Base-by-base conservation (phyloP, 2,329 filamentous ascomycete species). In the Penicillium sp. region DNA sequence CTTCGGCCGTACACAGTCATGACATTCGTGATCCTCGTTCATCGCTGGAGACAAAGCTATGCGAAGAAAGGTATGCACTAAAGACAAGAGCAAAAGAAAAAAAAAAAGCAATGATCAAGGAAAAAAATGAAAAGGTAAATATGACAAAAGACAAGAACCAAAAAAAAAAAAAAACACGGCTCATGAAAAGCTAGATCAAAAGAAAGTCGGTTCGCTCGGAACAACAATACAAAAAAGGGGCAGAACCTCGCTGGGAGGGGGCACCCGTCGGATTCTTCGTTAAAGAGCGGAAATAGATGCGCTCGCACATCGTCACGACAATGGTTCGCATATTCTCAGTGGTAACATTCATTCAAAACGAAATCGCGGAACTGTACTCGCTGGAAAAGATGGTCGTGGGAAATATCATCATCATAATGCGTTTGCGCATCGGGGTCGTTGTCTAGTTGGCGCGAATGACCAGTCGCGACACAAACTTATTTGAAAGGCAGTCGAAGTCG, bases 401-500 rank as follows among this genome's bases (percentile, higher is more conserved):
- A 56, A 55, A 57, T 52, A 59, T 62, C 57, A 64, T 67, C 60
- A 54, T 68, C 61, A 61, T 65, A 61, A 60, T 61, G 64, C 61
- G 62, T 60, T 61, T 62, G 57, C 61, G 64, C 63, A 59, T 64
- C 44, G 50, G 56, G 49, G 58, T 66, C 61, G 51, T 66, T 74
- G 36, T 46, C 23, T 82, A 96, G 80, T 95, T 96, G 70, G 93
- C 90, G 68, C 93, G 91, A 75, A 97, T 96, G 74, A 97, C 92
- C 70, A 97, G 85, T 79, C 95, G 95, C 38, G 92, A 95, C 66
- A 97, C 80, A 81, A 97, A 97, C 81, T 97, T 97, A 82, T 96
- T 97, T 52, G 92, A 96, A 72, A 97, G 78, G 60, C 88, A 94
- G 80, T 97, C 93, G 72, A 97, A 97, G 79, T 97, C 91, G 68